phyloP scores from a whole-genome alignment of 805 yeast species.

The Clavispora phyllophila region DNA sequence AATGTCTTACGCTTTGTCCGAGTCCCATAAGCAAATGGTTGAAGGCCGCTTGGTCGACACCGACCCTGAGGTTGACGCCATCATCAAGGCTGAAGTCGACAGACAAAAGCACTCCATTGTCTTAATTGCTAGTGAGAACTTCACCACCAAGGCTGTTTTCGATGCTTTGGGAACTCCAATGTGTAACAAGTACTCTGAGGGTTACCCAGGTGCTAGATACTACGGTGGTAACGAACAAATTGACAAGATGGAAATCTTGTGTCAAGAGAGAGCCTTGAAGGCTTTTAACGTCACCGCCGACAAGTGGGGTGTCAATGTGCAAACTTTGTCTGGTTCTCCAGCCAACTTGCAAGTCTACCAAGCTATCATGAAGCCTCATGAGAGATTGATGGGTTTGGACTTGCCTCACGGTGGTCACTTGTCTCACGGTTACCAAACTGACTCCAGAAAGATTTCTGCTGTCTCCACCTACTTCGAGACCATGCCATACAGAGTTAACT shows the following conservation, averaged over 20 bases:
- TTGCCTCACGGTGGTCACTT: slow-evolving; percentile 98
- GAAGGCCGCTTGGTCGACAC: slow-evolving; percentile 61
- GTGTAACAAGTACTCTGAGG: slow-evolving; percentile 98
- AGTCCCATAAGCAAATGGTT: slow-evolving; percentile 47
- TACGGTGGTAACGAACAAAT: slow-evolving; percentile 98
- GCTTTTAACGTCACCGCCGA: slow-evolving; percentile 78
- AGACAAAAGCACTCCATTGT: slow-evolving; percentile 94
- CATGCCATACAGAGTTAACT: slow-evolving; percentile 95
- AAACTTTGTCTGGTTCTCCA: slow-evolving; percentile 94
- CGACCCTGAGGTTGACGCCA: slow-evolving; percentile 75
- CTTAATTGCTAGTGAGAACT: slow-evolving; percentile 94
- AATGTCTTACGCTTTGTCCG: slow-evolving; percentile 45
- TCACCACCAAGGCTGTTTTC: slow-evolving; percentile 92
- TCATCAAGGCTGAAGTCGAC: slow-evolving; percentile 71
- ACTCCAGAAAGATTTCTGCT: slow-evolving; percentile 86
- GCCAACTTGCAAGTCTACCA: slow-evolving; percentile 96
- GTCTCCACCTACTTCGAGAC: slow-evolving; percentile 97
- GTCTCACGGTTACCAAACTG: slow-evolving; percentile 97
- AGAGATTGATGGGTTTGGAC: slow-evolving; percentile 96
- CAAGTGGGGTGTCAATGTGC: slow-evolving; percentile 97
- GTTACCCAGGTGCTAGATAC: slow-evolving; percentile 98
- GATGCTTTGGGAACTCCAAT: slow-evolving; percentile 96
- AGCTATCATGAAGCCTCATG: slow-evolving; percentile 92
- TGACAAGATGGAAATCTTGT: slow-evolving; percentile 85
- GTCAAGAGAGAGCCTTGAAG: slow-evolving; percentile 91